Conservation (phyloP, 805 yeast genomes). For the Candida sphagnicola region DNA sequence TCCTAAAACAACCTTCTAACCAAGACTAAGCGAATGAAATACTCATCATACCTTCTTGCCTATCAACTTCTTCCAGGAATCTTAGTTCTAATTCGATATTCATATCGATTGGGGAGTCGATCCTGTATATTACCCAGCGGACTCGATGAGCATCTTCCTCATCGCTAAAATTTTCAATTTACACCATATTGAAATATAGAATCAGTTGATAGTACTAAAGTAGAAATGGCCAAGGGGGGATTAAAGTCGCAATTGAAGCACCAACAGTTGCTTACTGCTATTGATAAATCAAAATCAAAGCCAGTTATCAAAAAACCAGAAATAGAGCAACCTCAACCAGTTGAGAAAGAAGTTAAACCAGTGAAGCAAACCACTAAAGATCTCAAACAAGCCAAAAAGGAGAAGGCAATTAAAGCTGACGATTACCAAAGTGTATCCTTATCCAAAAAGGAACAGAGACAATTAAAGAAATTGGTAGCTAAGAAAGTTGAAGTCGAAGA, state of each 20-base stretch:
- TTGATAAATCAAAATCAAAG: conserved; percentile 22
- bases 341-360: conserved; percentile 4
- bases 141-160: conserved; percentile 1
- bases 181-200: neutral
- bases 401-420: conserved; percentile 14
- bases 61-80: too few species aligned
- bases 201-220: neutral
- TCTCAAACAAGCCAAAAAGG: conserved; percentile 8
- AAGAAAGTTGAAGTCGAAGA: conserved; percentile 19
- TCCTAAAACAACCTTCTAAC: too few species aligned
- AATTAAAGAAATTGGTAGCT: conserved; percentile 46
- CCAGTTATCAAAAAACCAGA: conserved; percentile 12
- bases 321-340: conserved; percentile 5
- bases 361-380: conserved; percentile 8
- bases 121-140: too few species aligned
- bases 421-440: conserved; percentile 48
- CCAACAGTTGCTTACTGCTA: conserved; percentile 20
- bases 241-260: conserved; percentile 30
- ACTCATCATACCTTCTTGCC: too few species aligned
- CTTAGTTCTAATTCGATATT: too few species aligned
- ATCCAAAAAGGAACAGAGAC: conserved; percentile 63
- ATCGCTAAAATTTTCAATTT: conserved; percentile 4
- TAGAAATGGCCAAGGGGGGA: conserved; percentile 27
- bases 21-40: too few species aligned
- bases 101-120: too few species aligned